Evolutionary conservation across 495 filamentous ascomycete genomes (phyloP).

Genomic region (Podospora bellae-mahoneyi): DNA sequence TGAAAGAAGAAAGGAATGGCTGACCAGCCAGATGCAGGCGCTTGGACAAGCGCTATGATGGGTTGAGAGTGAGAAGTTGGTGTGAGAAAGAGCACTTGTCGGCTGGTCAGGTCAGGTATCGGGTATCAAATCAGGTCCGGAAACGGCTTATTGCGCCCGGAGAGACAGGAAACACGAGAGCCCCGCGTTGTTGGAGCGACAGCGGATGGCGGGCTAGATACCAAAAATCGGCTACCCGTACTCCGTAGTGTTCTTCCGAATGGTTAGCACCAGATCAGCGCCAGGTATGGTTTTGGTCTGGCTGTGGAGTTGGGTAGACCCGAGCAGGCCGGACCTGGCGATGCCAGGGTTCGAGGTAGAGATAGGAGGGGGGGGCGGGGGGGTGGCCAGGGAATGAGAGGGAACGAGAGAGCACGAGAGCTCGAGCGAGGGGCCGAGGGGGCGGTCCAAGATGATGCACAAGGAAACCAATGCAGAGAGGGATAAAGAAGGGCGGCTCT

Average conservation of each 20-base stretch:
- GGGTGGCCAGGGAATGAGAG: slow-evolving; percentile 3
- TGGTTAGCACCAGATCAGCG: slow-evolving; percentile 18
- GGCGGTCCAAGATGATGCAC: not conserved
- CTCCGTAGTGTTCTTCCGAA: slow-evolving; percentile 9
- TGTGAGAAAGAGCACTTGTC: not conserved
- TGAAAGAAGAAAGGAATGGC: not conserved
- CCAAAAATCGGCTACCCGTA: slow-evolving; percentile 2
- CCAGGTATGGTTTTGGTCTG: slow-evolving; percentile 17
- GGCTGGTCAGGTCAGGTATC: not conserved
- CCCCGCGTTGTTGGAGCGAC: slow-evolving; percentile 20
- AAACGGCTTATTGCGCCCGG: not conserved
- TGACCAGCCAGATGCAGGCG: not conserved
- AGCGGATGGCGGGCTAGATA: slow-evolving; percentile 15
- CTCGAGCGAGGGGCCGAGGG: not conserved
- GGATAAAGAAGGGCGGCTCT: slow-evolving; percentile 8
- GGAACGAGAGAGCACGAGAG: not conserved
- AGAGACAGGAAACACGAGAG: not conserved
- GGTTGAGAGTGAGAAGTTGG: not conserved
- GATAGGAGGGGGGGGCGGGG: not conserved
- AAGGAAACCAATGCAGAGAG: not conserved
- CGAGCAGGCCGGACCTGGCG: slow-evolving; percentile 13
- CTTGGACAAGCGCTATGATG: not conserved
- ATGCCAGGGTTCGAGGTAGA: slow-evolving; percentile 1
- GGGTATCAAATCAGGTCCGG: not conserved
- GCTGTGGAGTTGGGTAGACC: slow-evolving; percentile 17